Conservation (phyloP, 768 basidiomycete species). For the Rhizopogon vinicolor region DNA sequence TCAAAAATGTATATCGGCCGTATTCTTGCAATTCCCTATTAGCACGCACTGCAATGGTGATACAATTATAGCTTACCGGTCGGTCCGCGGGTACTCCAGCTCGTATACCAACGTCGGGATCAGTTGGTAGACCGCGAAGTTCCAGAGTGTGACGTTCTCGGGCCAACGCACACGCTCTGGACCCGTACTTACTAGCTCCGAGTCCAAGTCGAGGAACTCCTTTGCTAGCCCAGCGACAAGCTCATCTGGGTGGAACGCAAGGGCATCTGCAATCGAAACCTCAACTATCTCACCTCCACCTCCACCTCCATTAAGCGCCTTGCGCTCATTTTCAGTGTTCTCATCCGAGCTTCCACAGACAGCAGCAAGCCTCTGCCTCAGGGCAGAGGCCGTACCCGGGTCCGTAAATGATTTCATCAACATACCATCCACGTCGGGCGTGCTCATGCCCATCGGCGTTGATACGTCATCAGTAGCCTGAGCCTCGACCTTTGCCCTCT, state of each 20-base stretch:
- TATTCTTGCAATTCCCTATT: conserved; percentile 14
- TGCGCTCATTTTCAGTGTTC: background rate
- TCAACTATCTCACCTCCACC: background rate
- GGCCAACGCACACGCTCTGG: conserved; percentile 72
- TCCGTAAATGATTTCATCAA: conserved; percentile 49
- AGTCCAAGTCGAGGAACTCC: conserved; percentile 71
- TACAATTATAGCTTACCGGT: conserved; percentile 43
- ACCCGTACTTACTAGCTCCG: conserved; percentile 73
- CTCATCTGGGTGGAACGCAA: conserved; percentile 63
- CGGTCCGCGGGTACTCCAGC: conserved; percentile 91
- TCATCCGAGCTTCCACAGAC: conserved; percentile 15
- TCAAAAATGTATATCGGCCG: conserved; percentile 52
- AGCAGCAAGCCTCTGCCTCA: conserved; percentile 54
- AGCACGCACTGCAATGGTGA: background rate
- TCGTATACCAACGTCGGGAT: conserved; percentile 95
- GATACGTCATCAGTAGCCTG: conserved; percentile 6
- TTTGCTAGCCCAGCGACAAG: conserved; percentile 65
- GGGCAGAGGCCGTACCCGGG: conserved; percentile 41
- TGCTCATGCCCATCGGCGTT: conserved; percentile 30
- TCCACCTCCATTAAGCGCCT: conserved; percentile 1
- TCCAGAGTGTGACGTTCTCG: conserved; percentile 72
- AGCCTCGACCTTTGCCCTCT: conserved; percentile 18
- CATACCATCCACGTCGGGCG: conserved; percentile 42
- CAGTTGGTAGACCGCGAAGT: conserved; percentile 83
- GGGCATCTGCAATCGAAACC: conserved; percentile 30